phyloP scores from a whole-genome alignment of 2,329 filamentous ascomycete species.

The Aspergillus fijiensis region DNA sequence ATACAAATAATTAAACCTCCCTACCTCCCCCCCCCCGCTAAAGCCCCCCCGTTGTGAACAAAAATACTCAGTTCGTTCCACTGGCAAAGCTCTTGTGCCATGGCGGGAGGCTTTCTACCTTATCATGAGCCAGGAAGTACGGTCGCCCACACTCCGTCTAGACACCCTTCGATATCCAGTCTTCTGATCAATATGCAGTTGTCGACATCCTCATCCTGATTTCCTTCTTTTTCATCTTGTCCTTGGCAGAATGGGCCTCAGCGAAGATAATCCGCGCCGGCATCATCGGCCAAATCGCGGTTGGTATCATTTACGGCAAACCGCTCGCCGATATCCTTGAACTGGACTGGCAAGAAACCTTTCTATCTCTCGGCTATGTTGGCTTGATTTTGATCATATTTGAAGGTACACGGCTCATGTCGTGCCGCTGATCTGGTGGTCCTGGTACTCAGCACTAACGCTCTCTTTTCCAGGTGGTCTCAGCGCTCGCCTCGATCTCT shows the following conservation, averaged over 20 bases:
- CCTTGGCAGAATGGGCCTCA: constrained; percentile 44
- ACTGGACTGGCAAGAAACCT: constrained; percentile 47
- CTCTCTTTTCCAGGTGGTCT: constrained; percentile 41
- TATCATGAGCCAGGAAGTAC: constrained; percentile 44
- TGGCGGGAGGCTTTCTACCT: constrained; percentile 33
- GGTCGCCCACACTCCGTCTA: constrained; percentile 9
- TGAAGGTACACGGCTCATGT: constrained; percentile 31
- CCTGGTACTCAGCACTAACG: not conserved
- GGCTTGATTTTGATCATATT: constrained; percentile 54
- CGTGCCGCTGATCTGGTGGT: no score
- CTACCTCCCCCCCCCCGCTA: no score
- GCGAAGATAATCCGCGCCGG: constrained; percentile 46
- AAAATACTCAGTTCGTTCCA: no score
- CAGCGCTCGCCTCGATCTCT: constrained; percentile 47
- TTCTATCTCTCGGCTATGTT: constrained; percentile 50
- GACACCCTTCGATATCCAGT: not conserved
- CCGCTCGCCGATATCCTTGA: constrained; percentile 49
- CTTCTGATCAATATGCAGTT: constrained; percentile 29
- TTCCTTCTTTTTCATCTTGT: constrained; percentile 49
- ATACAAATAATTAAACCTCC: no score
- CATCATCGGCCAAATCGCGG: constrained; percentile 49
- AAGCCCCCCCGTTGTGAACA: no score
- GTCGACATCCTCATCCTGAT: constrained; percentile 44
- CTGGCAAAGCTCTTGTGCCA: not conserved
- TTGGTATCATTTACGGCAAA: constrained; percentile 49